These are phyloP conservation scores for Salisapilia sapeloensis DNA, from an alignment of 352 stramenopile genomes.

Conservation along the genomic window DNA sequence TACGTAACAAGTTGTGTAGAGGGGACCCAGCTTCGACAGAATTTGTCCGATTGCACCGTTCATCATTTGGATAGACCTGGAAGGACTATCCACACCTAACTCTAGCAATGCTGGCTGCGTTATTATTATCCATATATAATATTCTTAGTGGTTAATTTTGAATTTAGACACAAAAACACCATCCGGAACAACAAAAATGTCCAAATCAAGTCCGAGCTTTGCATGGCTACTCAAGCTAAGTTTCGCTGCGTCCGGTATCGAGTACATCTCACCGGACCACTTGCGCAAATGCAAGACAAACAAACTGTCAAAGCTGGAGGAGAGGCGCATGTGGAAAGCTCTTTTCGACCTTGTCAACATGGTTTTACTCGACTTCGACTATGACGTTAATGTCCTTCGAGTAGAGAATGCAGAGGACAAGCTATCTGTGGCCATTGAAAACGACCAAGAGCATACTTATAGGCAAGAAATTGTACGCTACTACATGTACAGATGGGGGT, in stretches of 20 bases:
- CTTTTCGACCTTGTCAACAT: slow-evolving; percentile 52
- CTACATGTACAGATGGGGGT: slow-evolving; percentile 57
- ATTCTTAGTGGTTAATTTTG: too few relatives aligned
- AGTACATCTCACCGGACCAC: slow-evolving; percentile 28
- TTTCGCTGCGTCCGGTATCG: slow-evolving; percentile 10
- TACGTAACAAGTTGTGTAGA: too few relatives aligned
- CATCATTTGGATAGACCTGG: too few relatives aligned
- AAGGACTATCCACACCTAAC: too few relatives aligned
- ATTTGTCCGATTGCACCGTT: too few relatives aligned
- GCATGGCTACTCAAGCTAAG: slow-evolving; percentile 1
- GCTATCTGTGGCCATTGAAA: slow-evolving; percentile 8
- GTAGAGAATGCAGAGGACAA: slow-evolving; percentile 4
- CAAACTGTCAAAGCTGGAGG: slow-evolving; percentile 17
- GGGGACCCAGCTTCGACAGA: too few relatives aligned
- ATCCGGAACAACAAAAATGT: too few relatives aligned
- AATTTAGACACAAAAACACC: too few relatives aligned
- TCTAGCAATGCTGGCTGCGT: too few relatives aligned
- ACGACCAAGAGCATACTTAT: slow-evolving; percentile 10
- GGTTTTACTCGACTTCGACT: slow-evolving; percentile 33
- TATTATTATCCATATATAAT: too few relatives aligned
- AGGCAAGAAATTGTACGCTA: slow-evolving; percentile 23
- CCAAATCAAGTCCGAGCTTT: slow-evolving; percentile 2
- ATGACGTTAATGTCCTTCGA: slow-evolving; percentile 21
- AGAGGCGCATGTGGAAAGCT: slow-evolving; percentile 25
- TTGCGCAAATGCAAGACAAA: slow-evolving; percentile 51